Evolutionary conservation across 371 early-diverging fungal genomes (phyloP).

Genomic region (Mortierella sp.): DNA sequence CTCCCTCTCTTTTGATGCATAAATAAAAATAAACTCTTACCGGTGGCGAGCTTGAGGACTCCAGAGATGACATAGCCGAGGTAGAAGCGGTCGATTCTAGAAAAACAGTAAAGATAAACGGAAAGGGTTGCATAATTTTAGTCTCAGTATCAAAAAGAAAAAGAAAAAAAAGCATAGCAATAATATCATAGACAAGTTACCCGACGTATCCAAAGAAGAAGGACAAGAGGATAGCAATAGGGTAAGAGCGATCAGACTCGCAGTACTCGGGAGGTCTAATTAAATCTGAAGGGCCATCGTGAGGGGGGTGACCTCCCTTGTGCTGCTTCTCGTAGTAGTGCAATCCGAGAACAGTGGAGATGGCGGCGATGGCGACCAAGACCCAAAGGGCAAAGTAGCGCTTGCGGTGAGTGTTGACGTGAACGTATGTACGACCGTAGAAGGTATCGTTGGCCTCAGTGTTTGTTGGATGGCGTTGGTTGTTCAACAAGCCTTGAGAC

Average conservation of each 20-base stretch:
- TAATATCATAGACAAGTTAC: constrained; percentile 17
- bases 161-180: constrained; percentile 2
- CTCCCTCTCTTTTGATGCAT: neutral
- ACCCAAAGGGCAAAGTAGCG: constrained; percentile 39
- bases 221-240: constrained; percentile 37
- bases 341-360: constrained; percentile 32
- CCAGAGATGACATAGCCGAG: constrained; percentile 69
- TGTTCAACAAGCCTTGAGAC: constrained; percentile 25
- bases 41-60: constrained; percentile 53
- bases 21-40: constrained; percentile 11
- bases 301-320: neutral
- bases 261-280: constrained; percentile 22
- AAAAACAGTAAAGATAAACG: neutral
- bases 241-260: constrained; percentile 44
- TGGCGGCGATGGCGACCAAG: constrained; percentile 24
- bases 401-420: constrained; percentile 41
- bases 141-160: neutral
- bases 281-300: constrained; percentile 1
- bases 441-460: constrained; percentile 38
- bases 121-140: constrained; percentile 1
- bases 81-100: constrained; percentile 73
- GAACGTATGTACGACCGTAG: constrained; percentile 38
- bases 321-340: constrained; percentile 35
- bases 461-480: neutral
- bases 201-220: constrained; percentile 48